Evolutionary conservation across 495 filamentous ascomycete genomes (phyloP), one percentile per base, ranked within the genome.

Genomic region (Penicillium malachiteum): DNA sequence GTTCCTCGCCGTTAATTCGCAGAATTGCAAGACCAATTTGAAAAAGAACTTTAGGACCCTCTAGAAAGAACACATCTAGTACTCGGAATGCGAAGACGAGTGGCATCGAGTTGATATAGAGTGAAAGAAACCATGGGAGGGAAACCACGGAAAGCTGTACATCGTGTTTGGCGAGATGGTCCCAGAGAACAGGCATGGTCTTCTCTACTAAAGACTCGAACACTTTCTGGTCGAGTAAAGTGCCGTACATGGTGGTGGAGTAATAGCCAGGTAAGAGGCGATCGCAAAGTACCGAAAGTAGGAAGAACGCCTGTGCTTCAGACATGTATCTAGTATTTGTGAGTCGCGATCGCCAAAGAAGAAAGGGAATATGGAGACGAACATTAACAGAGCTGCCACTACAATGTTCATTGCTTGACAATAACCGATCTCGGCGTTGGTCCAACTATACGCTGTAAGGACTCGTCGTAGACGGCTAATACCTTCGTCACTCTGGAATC

Each of bases 401-500:
- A 98, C 94, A 57, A 98, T 98, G 67, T 98, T 98, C 94, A 98
- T 98, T 18, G 94, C 94, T 70, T 98, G 94, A 68, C 94, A 98
- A 69, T 98, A 98, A 26, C 94, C 94, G 38, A 98, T 92, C 56
- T 96, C 90, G 44, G 89, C 83, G 64, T 98, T 91, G 18, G 83
- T 89, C 94, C 94, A 98, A 70, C 91, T 96, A 71, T 98, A 98
- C 11, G 94, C 94, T 5, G 91, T 96, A 30, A 98, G 79, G 26
- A 98, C 94, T 46, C 93, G 78, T 41, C 94, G 83, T 50, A 98
- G 78, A 11, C 94, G 84, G 17, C 86, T 91, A 60, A 98, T 98
- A 8, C 94, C 94, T 63, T 96, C 92, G 62, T 96, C 91, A 63
- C 88, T 95, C 71, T 98, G 94, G 64, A 96, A 98, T 2, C 94